phyloP scores from a whole-genome alignment of 805 yeast genomes.

The Grigorovia jiainica region DNA sequence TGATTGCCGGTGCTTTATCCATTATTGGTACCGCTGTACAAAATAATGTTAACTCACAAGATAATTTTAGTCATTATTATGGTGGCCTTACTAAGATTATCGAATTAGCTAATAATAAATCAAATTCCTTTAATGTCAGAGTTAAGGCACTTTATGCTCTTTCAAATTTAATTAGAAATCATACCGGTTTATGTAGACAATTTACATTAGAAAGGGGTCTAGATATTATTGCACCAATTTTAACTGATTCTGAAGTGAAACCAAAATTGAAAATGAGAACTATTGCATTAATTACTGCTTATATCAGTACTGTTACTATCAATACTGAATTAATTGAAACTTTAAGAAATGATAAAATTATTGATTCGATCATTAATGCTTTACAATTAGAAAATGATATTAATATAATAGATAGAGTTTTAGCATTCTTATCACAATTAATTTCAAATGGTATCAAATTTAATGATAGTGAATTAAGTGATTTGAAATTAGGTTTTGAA shows the following conservation, averaged over 20 bases:
- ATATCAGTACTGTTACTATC: constrained; percentile 44
- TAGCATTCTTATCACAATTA: constrained; percentile 42
- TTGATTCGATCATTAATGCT: constrained; percentile 21
- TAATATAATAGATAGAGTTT: constrained; percentile 47
- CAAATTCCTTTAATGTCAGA: constrained; percentile 31
- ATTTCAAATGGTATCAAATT: constrained; percentile 38
- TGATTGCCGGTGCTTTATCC: constrained; percentile 57
- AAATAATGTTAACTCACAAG: constrained; percentile 72
- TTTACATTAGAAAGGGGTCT: constrained; percentile 60
- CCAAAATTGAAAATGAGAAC: constrained; percentile 43
- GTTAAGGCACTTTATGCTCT: constrained; percentile 72
- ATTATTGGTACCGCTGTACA: constrained; percentile 88
- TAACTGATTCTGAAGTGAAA: constrained; percentile 12
- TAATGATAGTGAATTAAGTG: constrained; percentile 32
- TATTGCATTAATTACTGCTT: constrained; percentile 49
- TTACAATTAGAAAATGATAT: constrained; percentile 28
- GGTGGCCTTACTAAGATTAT: constrained; percentile 41
- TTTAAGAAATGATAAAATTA: constrained; percentile 29
- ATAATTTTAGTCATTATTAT: constrained; percentile 46
- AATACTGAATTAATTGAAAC: constrained; percentile 29
- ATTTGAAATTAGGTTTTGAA: constrained; percentile 31
- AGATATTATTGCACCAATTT: constrained; percentile 35
- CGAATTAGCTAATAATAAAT: constrained; percentile 27
- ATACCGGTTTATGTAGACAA: constrained; percentile 40
- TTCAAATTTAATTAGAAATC: constrained; percentile 65